phyloP scores from a whole-genome alignment of 176 grass and related monocot species.

The Hordeum marinum region DNA sequence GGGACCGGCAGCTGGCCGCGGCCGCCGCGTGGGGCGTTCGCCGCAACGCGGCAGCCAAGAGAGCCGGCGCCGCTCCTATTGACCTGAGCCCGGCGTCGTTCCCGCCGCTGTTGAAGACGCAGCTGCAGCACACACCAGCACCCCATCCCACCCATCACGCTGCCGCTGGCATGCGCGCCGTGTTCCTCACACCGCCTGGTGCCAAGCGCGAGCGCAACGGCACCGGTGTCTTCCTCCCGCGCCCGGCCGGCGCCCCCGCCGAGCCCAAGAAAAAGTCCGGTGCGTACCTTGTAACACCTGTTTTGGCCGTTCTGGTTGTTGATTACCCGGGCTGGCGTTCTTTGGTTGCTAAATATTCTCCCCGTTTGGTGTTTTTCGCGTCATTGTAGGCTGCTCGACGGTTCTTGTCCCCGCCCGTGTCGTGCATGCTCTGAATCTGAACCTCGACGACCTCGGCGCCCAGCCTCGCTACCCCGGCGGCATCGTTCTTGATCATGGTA shows the following conservation, averaged over 20 bases:
- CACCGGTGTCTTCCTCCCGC: slow-evolving; percentile 76
- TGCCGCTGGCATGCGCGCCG: slow-evolving; percentile 42
- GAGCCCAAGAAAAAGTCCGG: slow-evolving; percentile 67
- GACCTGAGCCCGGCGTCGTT: slow-evolving; percentile 46
- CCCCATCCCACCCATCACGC: neutral
- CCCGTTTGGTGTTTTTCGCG: neutral
- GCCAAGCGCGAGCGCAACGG: slow-evolving; percentile 70
- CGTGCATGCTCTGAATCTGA: slow-evolving; percentile 82
- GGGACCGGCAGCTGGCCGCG: slow-evolving; percentile 40
- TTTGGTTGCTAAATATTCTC: neutral
- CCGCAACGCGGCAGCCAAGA: neutral
- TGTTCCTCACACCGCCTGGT: slow-evolving; percentile 49
- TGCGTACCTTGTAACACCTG: neutral
- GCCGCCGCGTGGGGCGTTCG: slow-evolving; percentile 15
- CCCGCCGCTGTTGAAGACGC: slow-evolving; percentile 44
- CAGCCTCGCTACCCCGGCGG: slow-evolving; percentile 65
- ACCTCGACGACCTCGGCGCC: slow-evolving; percentile 68
- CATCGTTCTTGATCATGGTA: slow-evolving; percentile 58
- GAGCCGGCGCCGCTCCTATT: neutral
- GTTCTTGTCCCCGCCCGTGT: slow-evolving; percentile 83
- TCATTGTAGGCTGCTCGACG: slow-evolving; percentile 60
- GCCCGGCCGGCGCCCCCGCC: slow-evolving; percentile 24
- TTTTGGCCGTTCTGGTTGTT: neutral
- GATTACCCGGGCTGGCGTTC: neutral
- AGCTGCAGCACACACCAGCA: slow-evolving; percentile 11